Evolutionary conservation across 2,329 filamentous ascomycete genomes (phyloP), one percentile per base, ranked within the genome.

Genomic region (Graphilbum sp.): DNA sequence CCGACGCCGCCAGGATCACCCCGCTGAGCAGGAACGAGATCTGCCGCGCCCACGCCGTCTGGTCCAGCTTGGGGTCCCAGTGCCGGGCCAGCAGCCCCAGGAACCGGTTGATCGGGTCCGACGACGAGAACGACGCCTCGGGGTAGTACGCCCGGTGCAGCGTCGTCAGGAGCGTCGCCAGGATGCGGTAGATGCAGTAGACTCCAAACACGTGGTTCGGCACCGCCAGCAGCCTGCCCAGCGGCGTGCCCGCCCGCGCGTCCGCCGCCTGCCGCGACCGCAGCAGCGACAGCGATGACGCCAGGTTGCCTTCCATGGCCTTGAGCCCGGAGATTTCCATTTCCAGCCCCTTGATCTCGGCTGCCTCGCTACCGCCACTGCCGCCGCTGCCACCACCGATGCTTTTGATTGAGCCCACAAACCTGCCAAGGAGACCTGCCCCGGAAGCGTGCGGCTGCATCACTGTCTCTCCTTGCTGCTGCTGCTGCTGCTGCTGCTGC

Each of bases 131-230:
- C 29, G 71, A 60, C 15, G 59, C 54, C 12, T 54, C 49, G 0
- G 61, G 58, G 40, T 62, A 59, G 41, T 65, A 65, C 38, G 61
- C 46, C 29, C 82, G 75, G 5, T 76, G 76, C 5, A 82, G 46
- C 1, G 74, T 78, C 2, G 79, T 77, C 5, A 87, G 51, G 0
- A 67, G 66, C 0, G 82, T 90, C 2, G 83, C 79, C 16, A 72
- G 54, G 45, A 93, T 80, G 38, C 85, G 80, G 58, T 90, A 92
- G 25, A 88, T 60, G 61, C 85, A 93, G 64, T 93, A 93, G 35
- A 79, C 46, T 38, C 81, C 77, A 54, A 93, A 93, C 18, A 66
- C 57, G 45, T 81, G 79, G 32, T 75, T 70, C 1, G 60, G 75
- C 13, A 71, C 53, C 20, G 78, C 63, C 29, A 83, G 54, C 2